Percentiles rank a stretch among this genome's conserved stretches.
These are phyloP conservation scores for Gossypium herbaceum DNA, from an alignment of 345 rosid species.

Conservation along the genomic window DNA sequence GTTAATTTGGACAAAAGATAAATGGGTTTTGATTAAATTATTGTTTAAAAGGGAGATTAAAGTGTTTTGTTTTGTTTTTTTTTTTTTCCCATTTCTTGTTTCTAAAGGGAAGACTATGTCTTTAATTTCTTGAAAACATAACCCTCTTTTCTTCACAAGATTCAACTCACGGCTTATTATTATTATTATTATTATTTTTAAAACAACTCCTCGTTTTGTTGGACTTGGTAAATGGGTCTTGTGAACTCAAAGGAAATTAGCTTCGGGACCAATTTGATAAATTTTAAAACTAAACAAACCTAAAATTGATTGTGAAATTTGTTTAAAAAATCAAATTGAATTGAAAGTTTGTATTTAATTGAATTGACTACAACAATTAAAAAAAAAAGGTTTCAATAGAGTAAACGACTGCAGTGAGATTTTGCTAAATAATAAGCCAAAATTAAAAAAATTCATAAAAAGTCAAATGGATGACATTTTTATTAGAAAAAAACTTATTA, in stretches of 20 bases:
- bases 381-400: too few species aligned
- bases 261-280: background rate
- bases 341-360: too few species aligned
- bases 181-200: background rate
- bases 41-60: background rate
- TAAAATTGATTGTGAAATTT: too few species aligned
- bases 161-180: slow-evolving; percentile 7
- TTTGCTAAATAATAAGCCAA: too few species aligned
- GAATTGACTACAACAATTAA: too few species aligned
- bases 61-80: slow-evolving; percentile 17
- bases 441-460: too few species aligned
- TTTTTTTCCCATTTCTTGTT: slow-evolving; percentile 4
- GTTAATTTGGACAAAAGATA: slow-evolving; percentile 22
- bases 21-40: slow-evolving; percentile 22
- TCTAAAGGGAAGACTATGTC: slow-evolving; percentile 25
- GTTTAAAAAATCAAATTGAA: too few species aligned
- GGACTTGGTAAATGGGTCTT: background rate
- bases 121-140: slow-evolving; percentile 20
- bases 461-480: too few species aligned
- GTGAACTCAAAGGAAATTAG: slow-evolving; percentile 15
- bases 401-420: too few species aligned
- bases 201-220: too few species aligned
- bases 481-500: too few species aligned
- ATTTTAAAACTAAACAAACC: too few species aligned
- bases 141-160: slow-evolving; percentile 10